Base-by-base conservation (phyloP, 441 rosid species). In the Macaranga tanarius region DNA sequence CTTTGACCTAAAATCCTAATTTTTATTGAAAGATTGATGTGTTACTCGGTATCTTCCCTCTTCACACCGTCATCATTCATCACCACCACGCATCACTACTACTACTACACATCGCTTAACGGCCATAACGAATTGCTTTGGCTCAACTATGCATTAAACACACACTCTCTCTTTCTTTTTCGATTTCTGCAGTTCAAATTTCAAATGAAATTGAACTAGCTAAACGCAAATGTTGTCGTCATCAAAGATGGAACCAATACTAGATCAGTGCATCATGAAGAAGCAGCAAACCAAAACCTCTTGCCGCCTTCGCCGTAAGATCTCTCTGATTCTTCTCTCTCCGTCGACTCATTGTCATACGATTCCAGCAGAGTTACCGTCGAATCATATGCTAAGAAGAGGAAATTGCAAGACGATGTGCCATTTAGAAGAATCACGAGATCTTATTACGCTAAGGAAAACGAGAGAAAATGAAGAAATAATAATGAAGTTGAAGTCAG, bases 281-380 rank as follows among this genome's bases (percentile, higher is more conserved):
- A 90, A 89, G 85, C 86, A 75, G 78, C 85, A 93, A 8, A 88
- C 93, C 55, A 86, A 84, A 65, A 83, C 75, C 52, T 82, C 79
- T 25, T 88, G 85, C 68, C 76, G 85, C 65, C 79, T 80, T 70
- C 86, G 89, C 62, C 74, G 80, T 60, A n/a, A 25, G 65, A 73
- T 69, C 60, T 75, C 60, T 77, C 86, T 26, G 79, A 68, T 68
- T 56, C 20, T 51, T 19, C 12, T 51, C 5, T 81, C 62, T 78
- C 85, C 22, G 69, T 61, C 7, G 62, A 78, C 79, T 75, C 79
- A 16, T 84, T 84, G 52, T 86, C 92, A 11, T 85, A 84, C 69
- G 80, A 79, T 67, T 83, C 88, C 1, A 78, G 84, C 75, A 74
- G 83, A 80, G 80, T 84, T 56, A 81, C 79, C 9, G 75, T 76